Evolutionary conservation across 257 asterid genomes (phyloP).

Genomic region (Capsicum rhomboideum): DNA sequence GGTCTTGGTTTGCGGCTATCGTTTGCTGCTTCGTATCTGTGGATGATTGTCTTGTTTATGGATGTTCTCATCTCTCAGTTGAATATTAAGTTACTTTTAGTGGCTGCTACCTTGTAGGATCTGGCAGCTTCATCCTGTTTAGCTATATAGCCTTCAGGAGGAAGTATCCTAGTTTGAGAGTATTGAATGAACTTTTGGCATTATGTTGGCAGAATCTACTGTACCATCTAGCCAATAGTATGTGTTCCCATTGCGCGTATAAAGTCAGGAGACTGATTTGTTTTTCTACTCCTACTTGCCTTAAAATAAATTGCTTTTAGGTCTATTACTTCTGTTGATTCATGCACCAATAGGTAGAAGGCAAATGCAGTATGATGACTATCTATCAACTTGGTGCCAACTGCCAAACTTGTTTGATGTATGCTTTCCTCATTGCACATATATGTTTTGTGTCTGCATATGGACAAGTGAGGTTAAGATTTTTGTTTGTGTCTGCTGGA

Average conservation of each 20-base stretch:
- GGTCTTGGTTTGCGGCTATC: not conserved
- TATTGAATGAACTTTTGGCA: not conserved
- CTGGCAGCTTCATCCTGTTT: not conserved
- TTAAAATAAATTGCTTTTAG: not conserved
- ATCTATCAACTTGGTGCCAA: not conserved
- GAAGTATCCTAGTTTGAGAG: not conserved
- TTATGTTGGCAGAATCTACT: not conserved
- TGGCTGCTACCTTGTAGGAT: not conserved
- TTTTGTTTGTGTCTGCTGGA: not conserved
- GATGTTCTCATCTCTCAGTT: not conserved
- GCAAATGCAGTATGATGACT: not conserved
- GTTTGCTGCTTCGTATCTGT: not conserved
- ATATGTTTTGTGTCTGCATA: not conserved
- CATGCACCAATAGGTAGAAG: not conserved
- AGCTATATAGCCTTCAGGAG: not conserved
- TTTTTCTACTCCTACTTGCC: not conserved
- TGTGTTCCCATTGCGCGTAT: not conserved
- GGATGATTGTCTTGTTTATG: not conserved
- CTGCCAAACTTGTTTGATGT: not conserved
- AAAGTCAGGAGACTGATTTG: not conserved
- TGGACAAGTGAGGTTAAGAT: not conserved
- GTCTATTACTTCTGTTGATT: not conserved
- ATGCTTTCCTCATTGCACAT: not conserved
- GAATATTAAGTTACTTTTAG: not conserved
- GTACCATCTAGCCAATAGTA: not conserved